Evolutionary conservation across 192 early-diverging fungal genomes (phyloP).

Genomic region (Backusella liffmaniae): DNA sequence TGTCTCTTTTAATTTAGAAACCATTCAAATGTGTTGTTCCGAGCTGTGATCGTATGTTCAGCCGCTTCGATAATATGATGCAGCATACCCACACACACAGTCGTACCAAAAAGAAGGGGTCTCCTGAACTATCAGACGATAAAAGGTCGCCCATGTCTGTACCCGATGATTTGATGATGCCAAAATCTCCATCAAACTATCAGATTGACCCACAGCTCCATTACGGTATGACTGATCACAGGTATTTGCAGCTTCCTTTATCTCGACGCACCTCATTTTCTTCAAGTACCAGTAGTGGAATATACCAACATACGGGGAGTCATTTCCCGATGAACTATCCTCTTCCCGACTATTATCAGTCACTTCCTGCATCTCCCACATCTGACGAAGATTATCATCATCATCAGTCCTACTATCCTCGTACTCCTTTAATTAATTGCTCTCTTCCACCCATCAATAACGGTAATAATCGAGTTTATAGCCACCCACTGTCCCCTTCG

Average conservation of each 20-base stretch:
- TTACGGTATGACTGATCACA: background rate
- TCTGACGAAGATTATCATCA: background rate
- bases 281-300: background rate
- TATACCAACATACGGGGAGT: background rate
- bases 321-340: background rate
- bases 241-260: background rate
- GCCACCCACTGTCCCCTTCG: background rate
- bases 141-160: background rate
- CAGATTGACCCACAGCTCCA: background rate
- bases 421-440: background rate
- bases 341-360: background rate
- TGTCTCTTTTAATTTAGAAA: conserved; percentile 41
- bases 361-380: background rate
- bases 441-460: background rate
- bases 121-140: background rate
- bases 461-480: background rate
- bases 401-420: background rate
- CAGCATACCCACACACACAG: conserved; percentile 70
- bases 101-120: background rate
- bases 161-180: background rate
- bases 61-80: conserved; percentile 79
- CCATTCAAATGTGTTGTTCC: conserved; percentile 69
- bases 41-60: conserved; percentile 64
- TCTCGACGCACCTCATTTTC: background rate
- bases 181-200: background rate